Percentiles rank a stretch among this genome's conserved stretches.
These are phyloP conservation scores for Nannizziopsis arthrosporioides DNA, from an alignment of 2,329 filamentous ascomycete genomes.

Conservation along the genomic window DNA sequence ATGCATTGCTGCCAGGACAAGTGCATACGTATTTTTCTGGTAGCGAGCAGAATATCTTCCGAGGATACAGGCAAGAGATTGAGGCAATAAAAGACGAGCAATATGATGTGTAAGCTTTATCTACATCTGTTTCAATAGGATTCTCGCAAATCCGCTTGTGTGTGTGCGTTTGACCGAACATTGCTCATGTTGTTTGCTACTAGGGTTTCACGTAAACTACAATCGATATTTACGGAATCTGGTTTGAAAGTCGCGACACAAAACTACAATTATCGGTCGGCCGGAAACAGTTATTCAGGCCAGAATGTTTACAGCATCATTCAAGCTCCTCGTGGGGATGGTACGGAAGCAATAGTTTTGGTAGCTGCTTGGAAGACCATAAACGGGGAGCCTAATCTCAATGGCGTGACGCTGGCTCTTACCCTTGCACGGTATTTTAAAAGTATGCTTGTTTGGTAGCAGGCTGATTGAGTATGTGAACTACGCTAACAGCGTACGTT, in stretches of 20 bases:
- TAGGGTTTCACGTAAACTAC: conserved; percentile 56
- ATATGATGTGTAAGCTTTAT: conserved; percentile 25
- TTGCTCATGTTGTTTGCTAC: neutral
- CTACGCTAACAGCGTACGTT: conserved; percentile 2
- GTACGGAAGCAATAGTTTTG: conserved; percentile 90
- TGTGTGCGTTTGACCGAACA: conserved; percentile 7
- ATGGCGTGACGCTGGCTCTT: conserved; percentile 74
- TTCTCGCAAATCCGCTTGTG: conserved; percentile 3
- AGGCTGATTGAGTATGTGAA: neutral
- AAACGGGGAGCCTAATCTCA: conserved; percentile 65
- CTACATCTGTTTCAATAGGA: neutral
- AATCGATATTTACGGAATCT: conserved; percentile 60
- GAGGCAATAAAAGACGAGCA: conserved; percentile 38
- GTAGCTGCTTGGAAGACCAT: conserved; percentile 82
- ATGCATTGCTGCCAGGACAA: conserved; percentile 86
- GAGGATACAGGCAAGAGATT: conserved; percentile 78
- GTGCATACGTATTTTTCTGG: conserved; percentile 97
- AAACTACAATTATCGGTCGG: conserved; percentile 72
- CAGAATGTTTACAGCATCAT: conserved; percentile 91
- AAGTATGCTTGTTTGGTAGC: conserved; percentile 36
- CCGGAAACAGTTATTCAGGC: conserved; percentile 60
- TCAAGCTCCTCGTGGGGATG: conserved; percentile 86
- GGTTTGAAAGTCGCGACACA: conserved; percentile 83
- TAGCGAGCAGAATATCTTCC: conserved; percentile 88
- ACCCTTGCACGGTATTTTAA: conserved; percentile 92